phyloP scores from a whole-genome alignment of 2,329 filamentous ascomycete species.

The Fusarium ramigenum region DNA sequence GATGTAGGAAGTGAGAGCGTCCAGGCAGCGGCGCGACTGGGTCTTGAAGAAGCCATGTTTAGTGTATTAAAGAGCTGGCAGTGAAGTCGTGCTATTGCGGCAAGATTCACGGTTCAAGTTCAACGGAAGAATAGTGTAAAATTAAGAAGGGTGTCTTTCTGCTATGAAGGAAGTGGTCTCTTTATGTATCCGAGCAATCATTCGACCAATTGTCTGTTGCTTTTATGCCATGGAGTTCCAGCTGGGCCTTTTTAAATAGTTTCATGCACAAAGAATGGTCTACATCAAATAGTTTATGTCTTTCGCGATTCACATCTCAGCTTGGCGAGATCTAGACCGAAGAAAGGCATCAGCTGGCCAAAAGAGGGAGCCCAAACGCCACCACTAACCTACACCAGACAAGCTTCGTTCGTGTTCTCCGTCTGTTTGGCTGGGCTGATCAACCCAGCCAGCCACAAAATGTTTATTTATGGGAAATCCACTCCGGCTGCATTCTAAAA shows the following conservation, averaged over 20 bases:
- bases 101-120: neutral
- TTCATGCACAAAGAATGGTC: neutral
- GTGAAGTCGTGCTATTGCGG: neutral
- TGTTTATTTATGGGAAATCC: neutral
- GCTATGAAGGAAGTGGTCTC: neutral
- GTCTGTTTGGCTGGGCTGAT: neutral
- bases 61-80: rapidly evolving
- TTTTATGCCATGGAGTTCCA: neutral
- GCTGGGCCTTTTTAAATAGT: neutral
- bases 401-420: neutral
- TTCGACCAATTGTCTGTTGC: rapidly evolving
- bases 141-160: neutral
- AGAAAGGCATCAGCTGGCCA: neutral
- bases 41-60: neutral
- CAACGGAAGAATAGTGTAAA: too few species aligned
- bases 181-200: neutral
- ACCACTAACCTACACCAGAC: neutral
- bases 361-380: neutral
- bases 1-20: neutral
- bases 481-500: too few species aligned
- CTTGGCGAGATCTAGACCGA: neutral
- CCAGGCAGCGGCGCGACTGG: neutral
- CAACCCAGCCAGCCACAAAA: neutral
- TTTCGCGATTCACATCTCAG: neutral
- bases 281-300: neutral